Base-by-base conservation (phyloP, 2,329 filamentous ascomycete genomes). In the Paecilomyces variotii region DNA sequence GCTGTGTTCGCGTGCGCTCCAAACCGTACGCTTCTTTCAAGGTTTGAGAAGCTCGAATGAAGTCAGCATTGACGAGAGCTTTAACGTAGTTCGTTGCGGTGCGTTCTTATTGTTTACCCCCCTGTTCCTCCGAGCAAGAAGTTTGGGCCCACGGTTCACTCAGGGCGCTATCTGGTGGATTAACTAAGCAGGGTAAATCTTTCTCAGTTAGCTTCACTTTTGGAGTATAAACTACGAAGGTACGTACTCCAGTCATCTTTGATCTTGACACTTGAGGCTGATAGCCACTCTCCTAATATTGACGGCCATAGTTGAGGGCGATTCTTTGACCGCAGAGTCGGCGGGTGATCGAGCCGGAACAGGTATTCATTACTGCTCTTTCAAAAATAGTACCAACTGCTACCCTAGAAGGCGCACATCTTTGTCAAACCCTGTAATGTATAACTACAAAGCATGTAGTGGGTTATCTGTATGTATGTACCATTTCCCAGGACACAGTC, bases 21-120 rank as follows among this genome's bases (percentile, higher is more conserved):
- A 3, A 19, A 34, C 2, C 39, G 39, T n/a, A 45, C 6, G 39
- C 30, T 45, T 45, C 39, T 45, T 45, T 45, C 39, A 45, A 6
- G 12, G 39, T 45, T 45, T 45, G 5, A 9, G 39, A 14, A 45
- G 39, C 39, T 45, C 19, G 39, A 45, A 45, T 24, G 39, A 19
- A 45, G 39, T 45, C 19, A 14, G 2, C 5, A 27, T 19, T 32
- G 12, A 19, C 28, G 51, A 19, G 24, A 27, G 51, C n/a, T 53
- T 54, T 55, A 59, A 59, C 59, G 19, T 19, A 19, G 19, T 19
- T 19, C 19, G 19, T 19, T 19, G 19, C 19, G 19, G 19, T 19
- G 19, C 19, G 19, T 19, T 19, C 19, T 19, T 57, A 35, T 56
- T 61, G 55, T 61, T 61, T 57, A 52, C 52, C 12, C 39, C 39